Percentiles rank a stretch among this genome's conserved stretches.
These are phyloP conservation scores for Cenchrus fungigraminus DNA, from an alignment of 176 grass and related monocot species.

Conservation along the genomic window DNA sequence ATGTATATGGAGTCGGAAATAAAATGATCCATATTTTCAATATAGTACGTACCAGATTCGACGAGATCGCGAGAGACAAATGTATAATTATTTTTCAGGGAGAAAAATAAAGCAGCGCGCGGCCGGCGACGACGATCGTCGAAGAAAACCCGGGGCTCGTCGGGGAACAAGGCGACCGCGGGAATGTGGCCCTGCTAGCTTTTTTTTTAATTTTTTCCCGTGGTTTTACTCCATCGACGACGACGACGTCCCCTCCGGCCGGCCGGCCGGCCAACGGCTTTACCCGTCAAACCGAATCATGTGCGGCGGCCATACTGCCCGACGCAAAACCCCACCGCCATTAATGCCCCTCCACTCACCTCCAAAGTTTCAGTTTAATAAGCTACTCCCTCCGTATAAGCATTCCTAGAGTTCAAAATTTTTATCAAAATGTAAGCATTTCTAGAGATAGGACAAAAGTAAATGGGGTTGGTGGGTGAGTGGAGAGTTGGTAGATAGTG, in stretches of 20 bases:
- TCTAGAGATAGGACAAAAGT: too few relatives aligned
- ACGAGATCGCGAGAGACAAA: background rate
- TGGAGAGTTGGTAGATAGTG: too few relatives aligned
- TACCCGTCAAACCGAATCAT: slow-evolving; percentile 62
- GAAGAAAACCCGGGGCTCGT: slow-evolving; percentile 45
- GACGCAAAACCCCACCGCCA: slow-evolving; percentile 24
- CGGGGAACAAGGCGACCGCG: slow-evolving; percentile 39
- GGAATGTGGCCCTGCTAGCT: background rate
- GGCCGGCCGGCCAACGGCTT: slow-evolving; percentile 43
- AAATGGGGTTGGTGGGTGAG: too few relatives aligned
- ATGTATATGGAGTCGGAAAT: background rate
- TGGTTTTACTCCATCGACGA: slow-evolving; percentile 41
- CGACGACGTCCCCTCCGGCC: background rate
- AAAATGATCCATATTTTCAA: background rate
- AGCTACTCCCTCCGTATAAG: background rate
- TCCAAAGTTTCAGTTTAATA: slow-evolving; percentile 12
- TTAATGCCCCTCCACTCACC: slow-evolving; percentile 19
- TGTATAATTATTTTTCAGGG: background rate
- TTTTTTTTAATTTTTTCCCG: background rate
- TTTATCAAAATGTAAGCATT: too few relatives aligned
- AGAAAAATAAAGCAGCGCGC: too few relatives aligned
- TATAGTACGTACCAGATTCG: background rate
- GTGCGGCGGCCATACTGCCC: background rate
- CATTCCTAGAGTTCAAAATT: too few relatives aligned
- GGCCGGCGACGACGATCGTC: background rate